phyloP scores from a whole-genome alignment of 805 yeast genomes.

The Nakazawaea ishiwadae region DNA sequence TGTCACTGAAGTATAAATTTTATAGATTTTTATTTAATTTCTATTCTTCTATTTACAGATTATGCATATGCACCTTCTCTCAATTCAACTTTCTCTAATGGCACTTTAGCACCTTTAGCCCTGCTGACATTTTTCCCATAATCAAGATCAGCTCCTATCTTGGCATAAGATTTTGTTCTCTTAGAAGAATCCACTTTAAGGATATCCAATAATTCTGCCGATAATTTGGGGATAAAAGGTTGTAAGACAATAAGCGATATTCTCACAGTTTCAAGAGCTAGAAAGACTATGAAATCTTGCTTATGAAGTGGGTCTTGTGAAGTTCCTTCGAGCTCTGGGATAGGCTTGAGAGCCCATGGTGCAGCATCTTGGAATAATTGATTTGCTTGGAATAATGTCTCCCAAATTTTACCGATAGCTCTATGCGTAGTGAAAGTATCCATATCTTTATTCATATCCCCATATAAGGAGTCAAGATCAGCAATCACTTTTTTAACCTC shows the following conservation, averaged over 20 bases:
- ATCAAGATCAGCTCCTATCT: constrained; percentile 49
- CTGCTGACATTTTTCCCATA: constrained; percentile 52
- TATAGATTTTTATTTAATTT: neutral
- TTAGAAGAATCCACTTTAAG: constrained; percentile 44
- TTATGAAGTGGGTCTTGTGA: constrained; percentile 18
- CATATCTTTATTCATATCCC: constrained; percentile 39
- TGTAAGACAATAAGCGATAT: constrained; percentile 60
- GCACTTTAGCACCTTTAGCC: constrained; percentile 27
- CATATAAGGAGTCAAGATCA: constrained; percentile 30
- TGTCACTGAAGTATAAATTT: constrained; percentile 5
- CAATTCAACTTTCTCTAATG: constrained; percentile 22
- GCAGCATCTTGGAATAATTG: constrained; percentile 59
- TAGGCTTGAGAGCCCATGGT: constrained; percentile 62
- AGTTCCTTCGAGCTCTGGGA: constrained; percentile 15
- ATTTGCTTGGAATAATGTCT: constrained; percentile 55
- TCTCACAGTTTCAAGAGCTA: constrained; percentile 69
- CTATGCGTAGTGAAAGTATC: constrained; percentile 45
- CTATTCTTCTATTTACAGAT: neutral
- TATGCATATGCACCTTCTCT: constrained; percentile 14
- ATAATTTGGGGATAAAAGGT: constrained; percentile 69
- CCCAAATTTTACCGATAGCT: constrained; percentile 59
- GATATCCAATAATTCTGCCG: constrained; percentile 54
- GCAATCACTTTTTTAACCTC: constrained; percentile 23
- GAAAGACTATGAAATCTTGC: constrained; percentile 54
- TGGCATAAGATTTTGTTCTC: constrained; percentile 40